Base-by-base conservation (phyloP, 139 green algal genomes). In the Pseudopediastrum boryanum region DNA sequence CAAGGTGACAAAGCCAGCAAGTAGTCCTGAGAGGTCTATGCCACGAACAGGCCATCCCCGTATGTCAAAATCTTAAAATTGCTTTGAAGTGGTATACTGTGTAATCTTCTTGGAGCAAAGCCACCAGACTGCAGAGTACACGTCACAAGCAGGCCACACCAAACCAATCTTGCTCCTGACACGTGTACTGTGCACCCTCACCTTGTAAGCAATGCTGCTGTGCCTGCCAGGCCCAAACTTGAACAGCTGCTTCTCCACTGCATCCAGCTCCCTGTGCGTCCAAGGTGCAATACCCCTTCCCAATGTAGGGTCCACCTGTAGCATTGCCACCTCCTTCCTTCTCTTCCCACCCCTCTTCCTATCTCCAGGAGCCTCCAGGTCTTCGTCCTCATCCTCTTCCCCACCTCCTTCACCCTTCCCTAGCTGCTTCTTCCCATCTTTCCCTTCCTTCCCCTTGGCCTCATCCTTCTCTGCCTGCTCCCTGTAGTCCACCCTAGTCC, bases 181-280 rank as follows among this genome's bases (percentile, higher is more conserved):
- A 44, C 9, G 3, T 25, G 25, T 35, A 38, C 56, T 19, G 33
- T n/a, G 39, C 71, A n/a, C 16, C 42, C 42, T 36, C 51, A 74
- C 76, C 51, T 77, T 54, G 8, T 4, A 31, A 9, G 52, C 3
- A n/a, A 82, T 23, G 27, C 63, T 31, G 36, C 59, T 41, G 8
- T 48, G 38, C 70, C 82, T 72, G 50, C 75, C 82, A 1, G 71
- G 41, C 0, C 89, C 90, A 10, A 93, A 67, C 2, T 35, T 56
- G 23, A 94, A 23, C 50, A 94, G 69, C 25, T 25, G 4, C 44
- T 88, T 80, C 78, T 89, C 83, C 56, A 94, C 54, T 23, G 46
- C 1, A 79, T 90, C 86, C 23, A 88, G 35, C 61, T 91, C 81
- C 6, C 33, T 39, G 16, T 50, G 71, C 21, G 46, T 80, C 85